phyloP scores from a whole-genome alignment of 2,329 filamentous ascomycete genomes.

The Penicillium rolfsii region DNA sequence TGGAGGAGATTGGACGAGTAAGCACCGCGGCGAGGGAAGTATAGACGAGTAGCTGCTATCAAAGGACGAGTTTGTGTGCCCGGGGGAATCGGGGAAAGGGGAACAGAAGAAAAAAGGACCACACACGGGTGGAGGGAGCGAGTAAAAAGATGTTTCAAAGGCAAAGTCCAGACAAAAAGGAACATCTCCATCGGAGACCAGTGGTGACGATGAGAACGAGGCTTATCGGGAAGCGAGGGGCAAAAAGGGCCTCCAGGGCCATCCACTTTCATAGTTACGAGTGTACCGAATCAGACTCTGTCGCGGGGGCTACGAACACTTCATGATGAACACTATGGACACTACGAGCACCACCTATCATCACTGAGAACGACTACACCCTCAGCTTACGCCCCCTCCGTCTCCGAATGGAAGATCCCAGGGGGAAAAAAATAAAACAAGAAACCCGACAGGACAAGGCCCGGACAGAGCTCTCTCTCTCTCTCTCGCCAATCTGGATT shows the following conservation, averaged over 20 bases:
- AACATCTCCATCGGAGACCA: neutral
- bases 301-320: neutral
- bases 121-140: constrained; percentile 1
- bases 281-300: neutral
- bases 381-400: constrained; percentile 2
- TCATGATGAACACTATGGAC: neutral
- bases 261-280: constrained; percentile 13
- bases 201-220: constrained; percentile 36
- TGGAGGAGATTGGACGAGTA: neutral
- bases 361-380: neutral
- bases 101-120: constrained; percentile 13
- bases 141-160: neutral
- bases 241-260: constrained; percentile 11
- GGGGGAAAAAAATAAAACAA: constrained; percentile 13
- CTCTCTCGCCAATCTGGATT: neutral
- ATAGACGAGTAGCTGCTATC: neutral
- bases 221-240: constrained; percentile 41
- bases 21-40: neutral
- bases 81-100: constrained; percentile 16
- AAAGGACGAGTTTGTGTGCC: constrained; percentile 14
- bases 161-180: constrained; percentile 6
- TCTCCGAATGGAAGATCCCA: constrained; percentile 8
- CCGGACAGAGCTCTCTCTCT: neutral
- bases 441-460: neutral
- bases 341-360: neutral